Percentiles rank a stretch among this genome's conserved stretches.
Conservation (phyloP, 2,329 filamentous ascomycete species). For the Plenodomus lindquistii region DNA sequence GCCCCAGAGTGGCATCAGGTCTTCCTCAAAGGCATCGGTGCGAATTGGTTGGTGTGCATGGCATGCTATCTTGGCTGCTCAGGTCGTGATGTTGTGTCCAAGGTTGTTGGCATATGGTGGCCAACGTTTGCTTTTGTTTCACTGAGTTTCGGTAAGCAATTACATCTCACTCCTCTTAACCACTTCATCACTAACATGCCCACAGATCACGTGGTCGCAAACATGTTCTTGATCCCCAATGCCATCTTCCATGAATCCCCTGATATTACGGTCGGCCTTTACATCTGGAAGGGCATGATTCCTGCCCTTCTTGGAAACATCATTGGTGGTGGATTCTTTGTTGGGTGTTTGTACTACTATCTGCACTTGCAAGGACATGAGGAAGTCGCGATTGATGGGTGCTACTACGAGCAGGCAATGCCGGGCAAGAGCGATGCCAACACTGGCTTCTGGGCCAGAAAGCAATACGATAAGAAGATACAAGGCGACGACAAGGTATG, state of each 20-base stretch:
- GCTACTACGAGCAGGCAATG: slow-evolving; percentile 1
- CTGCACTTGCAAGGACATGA: slow-evolving; percentile 6
- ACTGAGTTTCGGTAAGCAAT: slow-evolving; percentile 19
- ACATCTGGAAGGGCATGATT: slow-evolving; percentile 36
- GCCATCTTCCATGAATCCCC: slow-evolving; percentile 27
- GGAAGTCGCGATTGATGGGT: slow-evolving; percentile 2
- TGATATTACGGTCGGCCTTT: slow-evolving; percentile 24
- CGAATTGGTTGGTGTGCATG: slow-evolving; percentile 28
- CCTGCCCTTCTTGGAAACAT: slow-evolving; percentile 29
- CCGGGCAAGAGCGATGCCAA: neutral
- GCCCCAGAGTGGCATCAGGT: slow-evolving; percentile 20
- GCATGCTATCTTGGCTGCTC: slow-evolving; percentile 25
- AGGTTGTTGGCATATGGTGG: slow-evolving; percentile 35
- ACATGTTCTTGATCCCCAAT: slow-evolving; percentile 35
- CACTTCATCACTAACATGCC: neutral
- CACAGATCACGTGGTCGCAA: slow-evolving; percentile 30
- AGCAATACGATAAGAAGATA: neutral
- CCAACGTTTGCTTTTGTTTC: slow-evolving; percentile 29
- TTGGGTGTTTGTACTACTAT: slow-evolving; percentile 6
- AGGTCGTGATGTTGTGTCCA: slow-evolving; percentile 23
- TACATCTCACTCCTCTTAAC: neutral
- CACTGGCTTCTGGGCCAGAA: neutral
- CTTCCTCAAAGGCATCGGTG: slow-evolving; percentile 26
- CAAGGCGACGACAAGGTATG: too few relatives aligned
- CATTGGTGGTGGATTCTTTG: slow-evolving; percentile 18